Evolutionary conservation across 116 monocot genomes (phyloP), one percentile per base, ranked within the genome.

Genomic region (Posidonia oceanica): DNA sequence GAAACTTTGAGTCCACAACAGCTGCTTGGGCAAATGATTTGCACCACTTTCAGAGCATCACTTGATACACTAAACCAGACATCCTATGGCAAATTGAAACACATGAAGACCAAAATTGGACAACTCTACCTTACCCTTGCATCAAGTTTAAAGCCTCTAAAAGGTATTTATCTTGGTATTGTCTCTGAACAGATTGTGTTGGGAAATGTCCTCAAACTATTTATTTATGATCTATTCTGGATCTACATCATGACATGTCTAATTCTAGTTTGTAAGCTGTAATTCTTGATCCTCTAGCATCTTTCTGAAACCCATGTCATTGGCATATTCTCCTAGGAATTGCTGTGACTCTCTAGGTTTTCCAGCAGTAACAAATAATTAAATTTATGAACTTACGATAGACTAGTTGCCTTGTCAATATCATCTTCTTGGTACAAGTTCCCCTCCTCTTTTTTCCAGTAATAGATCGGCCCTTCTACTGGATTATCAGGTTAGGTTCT

Each of bases 1-100:
- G 96, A 97, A 77, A 97, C 96, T 69, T 73, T 97, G 68, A 81
- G 71, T 44, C 96, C 96, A 17, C 85, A 84, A 42, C 85, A 83
- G 64, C 80, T 97, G n/a, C 84, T 91, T 52, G 87, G 80, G 68
- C 96, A 97, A 83, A 91, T 97, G 83, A 80, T 97, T 11, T 87
- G 76, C 79, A 87, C 91, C 72, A 81, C 87, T 23, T 97, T 97
- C 75, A 87, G 82, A 80, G 84, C 85, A 53, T 77, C 88, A 66
- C 81, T 87, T 76, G 89, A 89, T 70, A 87, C 78, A 53, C 77
- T 97, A 53, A 85, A 72, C 62, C 81, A 77, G 52, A 84, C 89
- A 59, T 73, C 76, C 41, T 91, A 69, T 82, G 91, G 96, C 72
- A 75, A 81, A 54, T 78, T 87, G n/a, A 89, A 83, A 65, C 78